These are phyloP conservation scores for Aspergillus olivimuriae DNA, from an alignment of 495 filamentous ascomycete genomes.

Conservation along the genomic window DNA sequence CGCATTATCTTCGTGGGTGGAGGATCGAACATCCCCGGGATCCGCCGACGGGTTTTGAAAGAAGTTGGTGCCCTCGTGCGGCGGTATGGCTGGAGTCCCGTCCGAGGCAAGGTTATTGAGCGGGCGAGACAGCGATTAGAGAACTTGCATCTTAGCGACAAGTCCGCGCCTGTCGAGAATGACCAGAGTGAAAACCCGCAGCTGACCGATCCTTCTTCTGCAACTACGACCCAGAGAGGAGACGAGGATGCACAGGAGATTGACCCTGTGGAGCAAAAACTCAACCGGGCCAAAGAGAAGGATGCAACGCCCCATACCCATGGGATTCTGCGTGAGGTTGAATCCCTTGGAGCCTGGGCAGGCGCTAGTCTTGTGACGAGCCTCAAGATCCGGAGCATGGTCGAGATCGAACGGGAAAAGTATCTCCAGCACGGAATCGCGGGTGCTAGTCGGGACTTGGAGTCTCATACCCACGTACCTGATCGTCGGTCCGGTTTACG, in stretches of 20 bases:
- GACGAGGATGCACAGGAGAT: conserved; percentile 40
- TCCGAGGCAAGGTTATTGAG: conserved; percentile 56
- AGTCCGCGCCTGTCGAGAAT: conserved; percentile 10
- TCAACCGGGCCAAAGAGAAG: conserved; percentile 45
- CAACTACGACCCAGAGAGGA: conserved; percentile 28
- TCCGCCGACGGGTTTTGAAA: conserved; percentile 70
- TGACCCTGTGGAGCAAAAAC: conserved; percentile 59
- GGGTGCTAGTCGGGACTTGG: conserved; percentile 60
- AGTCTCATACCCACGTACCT: conserved; percentile 43
- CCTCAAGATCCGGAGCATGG: conserved; percentile 69
- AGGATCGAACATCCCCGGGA: conserved; percentile 68
- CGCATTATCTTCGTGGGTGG: conserved; percentile 86
- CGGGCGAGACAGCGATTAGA: conserved; percentile 47
- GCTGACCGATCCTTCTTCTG: neutral
- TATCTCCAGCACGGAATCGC: conserved; percentile 72
- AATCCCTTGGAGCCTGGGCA: conserved; percentile 82
- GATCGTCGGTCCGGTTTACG: conserved; percentile 48
- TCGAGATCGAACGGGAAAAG: conserved; percentile 79
- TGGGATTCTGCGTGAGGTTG: conserved; percentile 65
- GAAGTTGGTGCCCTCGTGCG: conserved; percentile 63
- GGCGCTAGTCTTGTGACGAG: conserved; percentile 77
- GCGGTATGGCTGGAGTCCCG: conserved; percentile 67
- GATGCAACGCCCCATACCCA: conserved; percentile 36
- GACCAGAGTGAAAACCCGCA: conserved; percentile 9
- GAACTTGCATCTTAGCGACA: conserved; percentile 31